Evolutionary conservation across 257 asterid species (phyloP), one percentile per base, ranked within the genome.

Genomic region (Ophiorrhiza pumila): DNA sequence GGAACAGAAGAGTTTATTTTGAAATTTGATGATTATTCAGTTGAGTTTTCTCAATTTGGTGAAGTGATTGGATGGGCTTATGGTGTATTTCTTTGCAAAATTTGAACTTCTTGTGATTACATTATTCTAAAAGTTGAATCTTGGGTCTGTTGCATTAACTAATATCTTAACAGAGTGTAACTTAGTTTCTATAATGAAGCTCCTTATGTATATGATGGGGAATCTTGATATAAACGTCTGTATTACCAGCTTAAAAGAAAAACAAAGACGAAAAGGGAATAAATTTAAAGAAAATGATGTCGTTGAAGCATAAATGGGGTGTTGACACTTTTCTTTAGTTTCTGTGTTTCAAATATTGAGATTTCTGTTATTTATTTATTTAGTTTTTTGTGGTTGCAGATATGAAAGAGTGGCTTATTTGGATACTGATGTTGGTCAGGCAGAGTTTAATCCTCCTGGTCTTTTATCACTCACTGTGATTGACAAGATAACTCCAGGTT

Each of bases 371-470:
- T 25, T 75, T 67, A 23, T 14, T 15, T 29, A 29, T 42, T 27
- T 11, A 22, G 4, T 39, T n/a, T 13, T 25, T 39, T 64, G 17
- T 64, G 69, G 41, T 64, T 74, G 77, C 89, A 95, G 99, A 86
- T 91, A 87, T 81, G 85, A 82, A 76, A 90, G 78, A 53, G 98
- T 92, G 75, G 97, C 96, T 82, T 95, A 86, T 80, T 89, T 95
- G 78, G 99, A 95, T 79, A 95, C 98, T 55, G 99, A 95, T 83
- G 97, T 90, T 79, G 98, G 98, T 67, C 99, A 92, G 89, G 75
- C 97, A 11, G 99, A 92, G 83, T 95, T 95, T 80, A 95, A 97
- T 60, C 88, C 97, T 74, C 95, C 97, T 56, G 98, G 98, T 57
- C 89, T 92, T 41, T 78, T 92, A 47, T 90, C 97, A 18, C 93